These are phyloP conservation scores for Tetrahymena borealis DNA, from an alignment of 73 alveolate species.

Conservation along the genomic window DNA sequence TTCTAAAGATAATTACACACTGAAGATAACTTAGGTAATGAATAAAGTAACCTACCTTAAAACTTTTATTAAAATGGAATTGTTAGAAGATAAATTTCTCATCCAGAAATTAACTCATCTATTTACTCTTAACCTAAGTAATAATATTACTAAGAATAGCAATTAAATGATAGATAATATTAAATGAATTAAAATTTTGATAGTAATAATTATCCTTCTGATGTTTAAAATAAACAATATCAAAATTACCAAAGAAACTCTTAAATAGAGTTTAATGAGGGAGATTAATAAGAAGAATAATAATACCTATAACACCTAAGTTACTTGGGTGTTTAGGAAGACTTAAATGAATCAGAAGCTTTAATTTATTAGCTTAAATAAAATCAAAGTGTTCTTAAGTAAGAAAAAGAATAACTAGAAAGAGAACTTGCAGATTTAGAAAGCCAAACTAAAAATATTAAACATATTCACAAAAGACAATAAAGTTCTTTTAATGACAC, in stretches of 20 bases:
- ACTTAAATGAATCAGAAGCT: background rate
- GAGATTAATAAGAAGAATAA: background rate
- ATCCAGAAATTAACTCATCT: too few relatives aligned
- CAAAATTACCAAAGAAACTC: background rate
- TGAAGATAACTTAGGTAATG: background rate
- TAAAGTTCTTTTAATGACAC: background rate
- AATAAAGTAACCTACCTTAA: too few relatives aligned
- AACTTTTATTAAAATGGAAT: too few relatives aligned
- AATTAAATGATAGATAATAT: background rate
- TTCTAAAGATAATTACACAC: background rate
- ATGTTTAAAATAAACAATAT: background rate
- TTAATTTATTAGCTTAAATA: background rate
- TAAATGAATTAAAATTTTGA: background rate
- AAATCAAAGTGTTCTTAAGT: background rate
- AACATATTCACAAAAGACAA: background rate
- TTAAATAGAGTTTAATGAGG: background rate
- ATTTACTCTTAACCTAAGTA: too few relatives aligned
- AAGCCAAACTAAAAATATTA: background rate
- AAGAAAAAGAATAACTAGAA: background rate
- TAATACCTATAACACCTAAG: background rate
- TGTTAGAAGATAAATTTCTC: too few relatives aligned
- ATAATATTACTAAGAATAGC: background rate
- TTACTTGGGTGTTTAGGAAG: background rate
- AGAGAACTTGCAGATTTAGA: background rate
- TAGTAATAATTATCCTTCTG: background rate